Percentiles rank a stretch among this genome's conserved stretches.
phyloP scores from a whole-genome alignment of 129 eudicot species.

The Lonicera japonica region DNA sequence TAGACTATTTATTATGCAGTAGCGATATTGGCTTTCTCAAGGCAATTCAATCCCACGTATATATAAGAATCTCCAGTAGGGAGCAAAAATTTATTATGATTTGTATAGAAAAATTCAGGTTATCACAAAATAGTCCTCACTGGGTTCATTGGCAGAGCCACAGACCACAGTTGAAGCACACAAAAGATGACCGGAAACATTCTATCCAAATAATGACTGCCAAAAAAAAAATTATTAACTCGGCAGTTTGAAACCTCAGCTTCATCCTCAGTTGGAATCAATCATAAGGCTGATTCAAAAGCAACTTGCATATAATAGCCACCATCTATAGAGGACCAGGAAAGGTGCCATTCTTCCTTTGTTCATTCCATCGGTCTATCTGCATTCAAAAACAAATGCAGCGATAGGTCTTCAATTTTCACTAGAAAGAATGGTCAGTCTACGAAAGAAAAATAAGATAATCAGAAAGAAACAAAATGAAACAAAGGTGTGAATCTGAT shows the following conservation, averaged over 20 bases:
- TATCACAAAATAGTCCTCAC: neutral
- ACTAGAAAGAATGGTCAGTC: neutral
- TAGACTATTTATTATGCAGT: too few relatives aligned
- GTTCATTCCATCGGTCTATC: slow-evolving; percentile 88
- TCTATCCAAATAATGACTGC: neutral
- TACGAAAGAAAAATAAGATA: neutral
- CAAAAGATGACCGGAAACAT: too few relatives aligned
- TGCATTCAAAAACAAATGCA: slow-evolving; percentile 22
- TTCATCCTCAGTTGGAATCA: neutral
- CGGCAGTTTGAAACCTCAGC: neutral
- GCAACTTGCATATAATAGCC: neutral
- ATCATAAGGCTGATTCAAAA: neutral
- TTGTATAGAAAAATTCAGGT: neutral
- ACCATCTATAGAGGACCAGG: slow-evolving; percentile 71
- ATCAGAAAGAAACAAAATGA: too few relatives aligned
- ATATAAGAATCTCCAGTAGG: neutral
- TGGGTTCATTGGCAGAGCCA: neutral
- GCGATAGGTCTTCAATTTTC: neutral
- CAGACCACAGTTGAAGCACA: neutral
- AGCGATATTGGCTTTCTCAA: too few relatives aligned
- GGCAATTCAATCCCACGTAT: too few relatives aligned
- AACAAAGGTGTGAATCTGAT: neutral
- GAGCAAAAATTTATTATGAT: neutral
- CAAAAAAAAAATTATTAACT: too few relatives aligned
- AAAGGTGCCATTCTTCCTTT: slow-evolving; percentile 84